These are phyloP conservation scores for Ceratocystis alfenasii DNA, from an alignment of 2,329 filamentous ascomycete genomes.

Conservation along the genomic window DNA sequence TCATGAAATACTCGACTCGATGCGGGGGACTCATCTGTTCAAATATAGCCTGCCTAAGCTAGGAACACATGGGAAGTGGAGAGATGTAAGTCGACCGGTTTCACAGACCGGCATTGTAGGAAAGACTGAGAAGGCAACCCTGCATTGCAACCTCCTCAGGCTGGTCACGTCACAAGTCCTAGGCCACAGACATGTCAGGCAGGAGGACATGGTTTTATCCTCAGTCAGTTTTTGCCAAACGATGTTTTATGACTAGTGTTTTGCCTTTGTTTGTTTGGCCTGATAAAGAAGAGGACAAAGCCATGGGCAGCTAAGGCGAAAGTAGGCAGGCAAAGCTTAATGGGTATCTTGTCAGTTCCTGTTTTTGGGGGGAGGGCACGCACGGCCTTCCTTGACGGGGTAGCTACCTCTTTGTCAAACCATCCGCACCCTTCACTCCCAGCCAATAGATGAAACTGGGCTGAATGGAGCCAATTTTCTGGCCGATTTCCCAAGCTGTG, in stretches of 20 bases:
- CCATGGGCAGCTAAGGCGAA: too few species aligned
- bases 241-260: background rate
- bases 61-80: too few species aligned
- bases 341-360: too few species aligned
- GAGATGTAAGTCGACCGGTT: background rate
- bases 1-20: background rate
- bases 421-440: too few species aligned
- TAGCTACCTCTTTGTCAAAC: too few species aligned
- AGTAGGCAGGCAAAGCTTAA: background rate
- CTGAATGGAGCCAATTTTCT: background rate
- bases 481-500: background rate
- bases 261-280: background rate
- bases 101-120: background rate
- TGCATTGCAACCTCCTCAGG: background rate
- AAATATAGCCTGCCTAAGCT: background rate
- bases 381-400: too few species aligned
- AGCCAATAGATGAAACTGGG: background rate
- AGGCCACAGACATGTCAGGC: background rate
- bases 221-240: background rate
- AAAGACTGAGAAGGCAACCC: background rate
- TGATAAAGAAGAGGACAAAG: background rate
- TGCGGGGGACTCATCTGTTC: background rate
- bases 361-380: too few species aligned
- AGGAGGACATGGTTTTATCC: background rate
- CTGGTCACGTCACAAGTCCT: slow-evolving; percentile 1